Evolutionary conservation across 1,139 yeast species (phyloP), one percentile per base, ranked within the genome.

Genomic region (Blastobotrys elegans): DNA sequence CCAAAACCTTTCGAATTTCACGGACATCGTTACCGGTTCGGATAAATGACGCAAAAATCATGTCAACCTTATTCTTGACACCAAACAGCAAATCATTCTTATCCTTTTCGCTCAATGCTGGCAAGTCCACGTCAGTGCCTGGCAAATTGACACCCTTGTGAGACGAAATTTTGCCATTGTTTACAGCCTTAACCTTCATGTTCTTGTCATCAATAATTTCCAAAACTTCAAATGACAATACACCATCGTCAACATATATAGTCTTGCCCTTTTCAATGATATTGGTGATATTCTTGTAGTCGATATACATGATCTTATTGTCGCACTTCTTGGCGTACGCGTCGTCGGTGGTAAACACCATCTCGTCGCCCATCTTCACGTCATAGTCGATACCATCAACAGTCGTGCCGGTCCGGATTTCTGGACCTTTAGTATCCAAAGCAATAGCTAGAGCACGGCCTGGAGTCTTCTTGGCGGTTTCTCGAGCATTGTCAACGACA

Each of bases 61-160:
- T 92, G 79, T 92, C 96, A 62, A 92, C 97, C 64, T 83, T 81
- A 77, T 94, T 90, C 78, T 85, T 84, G 69, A 94, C 96, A 76
- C 98, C 99, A 68, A 92, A 92, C 65, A 75, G 73, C 68, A 92
- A 77, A 71, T 94, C 98, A 54, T 79, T 78, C 74, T 81, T 82
- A 75, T 92, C 99, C 82, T 92, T 92, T 73, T 89, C 97, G 54
- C 95, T 84, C 60, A 92, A 79, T 60, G 99, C 96, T 59, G 99
- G 99, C 69, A 92, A 80, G 71, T 92, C 98, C 63, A 92, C 98
- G 68, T 92, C 97, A 59, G 98, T 92, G 71, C 94, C 94, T 72
- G 99, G 99, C 69, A 92, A 79, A 78, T 92, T 94, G 62, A 92
- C 97, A 75, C 99, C 98, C 82, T 94, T 92, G 79, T 89, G 97